phyloP scores from a whole-genome alignment of 495 filamentous ascomycete genomes.

The Pseudevernia furfuracea region DNA sequence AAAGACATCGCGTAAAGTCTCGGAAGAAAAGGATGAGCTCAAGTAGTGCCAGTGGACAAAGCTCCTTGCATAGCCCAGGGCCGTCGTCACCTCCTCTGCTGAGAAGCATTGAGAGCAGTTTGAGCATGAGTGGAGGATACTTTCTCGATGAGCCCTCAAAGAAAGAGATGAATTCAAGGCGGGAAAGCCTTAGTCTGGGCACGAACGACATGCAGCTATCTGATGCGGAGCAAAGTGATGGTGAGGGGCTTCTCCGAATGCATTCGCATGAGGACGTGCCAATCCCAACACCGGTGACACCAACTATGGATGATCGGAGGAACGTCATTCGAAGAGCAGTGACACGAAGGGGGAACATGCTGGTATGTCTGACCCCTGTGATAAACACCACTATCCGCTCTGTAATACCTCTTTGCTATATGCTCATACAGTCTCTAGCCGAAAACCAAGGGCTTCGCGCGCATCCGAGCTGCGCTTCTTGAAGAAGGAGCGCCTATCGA shows the following conservation, averaged over 20 bases:
- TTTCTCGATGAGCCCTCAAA: slow-evolving; percentile 37
- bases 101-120: slow-evolving; percentile 48
- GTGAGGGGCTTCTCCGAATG: slow-evolving; percentile 38
- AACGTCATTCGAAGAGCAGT: slow-evolving; percentile 58
- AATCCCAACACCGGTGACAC: slow-evolving; percentile 28
- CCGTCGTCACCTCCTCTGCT: slow-evolving; percentile 57
- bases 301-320: slow-evolving; percentile 26
- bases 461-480: slow-evolving; percentile 78
- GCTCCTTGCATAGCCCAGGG: slow-evolving; percentile 58
- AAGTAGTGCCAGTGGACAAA: slow-evolving; percentile 63
- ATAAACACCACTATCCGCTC: background rate
- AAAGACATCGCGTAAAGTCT: slow-evolving; percentile 51
- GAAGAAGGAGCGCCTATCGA: slow-evolving; percentile 86
- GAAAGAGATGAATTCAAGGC: slow-evolving; percentile 48
- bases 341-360: slow-evolving; percentile 75
- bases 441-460: slow-evolving; percentile 90
- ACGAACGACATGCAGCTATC: slow-evolving; percentile 82
- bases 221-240: slow-evolving; percentile 66
- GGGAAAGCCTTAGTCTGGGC: slow-evolving; percentile 80
- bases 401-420: background rate
- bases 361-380: slow-evolving; percentile 49
- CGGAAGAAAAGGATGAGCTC: slow-evolving; percentile 51
- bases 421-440: slow-evolving; percentile 46
- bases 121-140: slow-evolving; percentile 37
- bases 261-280: slow-evolving; percentile 18